phyloP scores from a whole-genome alignment of 2,329 filamentous ascomycete species.

The Epichloe uncinata region DNA sequence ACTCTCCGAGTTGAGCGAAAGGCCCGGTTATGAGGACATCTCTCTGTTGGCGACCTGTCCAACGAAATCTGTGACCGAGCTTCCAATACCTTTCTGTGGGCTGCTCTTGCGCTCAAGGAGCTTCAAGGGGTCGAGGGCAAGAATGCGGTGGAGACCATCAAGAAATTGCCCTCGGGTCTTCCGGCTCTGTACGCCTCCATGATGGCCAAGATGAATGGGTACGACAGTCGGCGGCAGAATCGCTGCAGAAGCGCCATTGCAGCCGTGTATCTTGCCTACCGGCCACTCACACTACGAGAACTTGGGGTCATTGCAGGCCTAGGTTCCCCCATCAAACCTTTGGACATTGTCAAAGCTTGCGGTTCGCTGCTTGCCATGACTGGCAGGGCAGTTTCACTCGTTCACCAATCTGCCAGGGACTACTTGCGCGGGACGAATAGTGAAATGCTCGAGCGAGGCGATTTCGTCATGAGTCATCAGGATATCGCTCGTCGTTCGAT shows the following conservation, averaged over 20 bases:
- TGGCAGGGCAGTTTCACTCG: slow-evolving; percentile 19
- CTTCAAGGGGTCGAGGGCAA: slow-evolving; percentile 5
- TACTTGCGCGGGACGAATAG: slow-evolving; percentile 15
- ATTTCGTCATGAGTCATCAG: slow-evolving; percentile 15
- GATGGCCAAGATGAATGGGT: slow-evolving; percentile 4
- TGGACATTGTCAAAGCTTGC: slow-evolving; percentile 19
- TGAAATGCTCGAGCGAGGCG: slow-evolving; percentile 17
- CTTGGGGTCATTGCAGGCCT: slow-evolving; percentile 14
- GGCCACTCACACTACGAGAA: slow-evolving; percentile 22
- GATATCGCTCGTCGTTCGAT: slow-evolving; percentile 21
- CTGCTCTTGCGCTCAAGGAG: slow-evolving; percentile 7
- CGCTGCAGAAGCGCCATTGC: slow-evolving; percentile 6
- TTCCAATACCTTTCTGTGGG: slow-evolving; percentile 11
- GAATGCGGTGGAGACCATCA: slow-evolving; percentile 2
- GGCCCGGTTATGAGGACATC: slow-evolving; percentile 2
- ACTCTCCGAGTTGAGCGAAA: slow-evolving; percentile 9
- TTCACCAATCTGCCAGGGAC: slow-evolving; percentile 32
- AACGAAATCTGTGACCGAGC: slow-evolving; percentile 6
- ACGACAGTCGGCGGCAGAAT: background rate
- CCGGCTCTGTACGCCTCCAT: slow-evolving; percentile 3
- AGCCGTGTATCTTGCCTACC: slow-evolving; percentile 16
- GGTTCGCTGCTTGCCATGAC: slow-evolving; percentile 23
- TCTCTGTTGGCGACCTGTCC: slow-evolving; percentile 2
- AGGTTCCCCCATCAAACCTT: slow-evolving; percentile 6
- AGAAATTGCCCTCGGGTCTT: slow-evolving; percentile 4